Percentiles rank a stretch among this genome's conserved stretches.
Conservation (phyloP, 306 rosid species). For the Trifolium repens region DNA sequence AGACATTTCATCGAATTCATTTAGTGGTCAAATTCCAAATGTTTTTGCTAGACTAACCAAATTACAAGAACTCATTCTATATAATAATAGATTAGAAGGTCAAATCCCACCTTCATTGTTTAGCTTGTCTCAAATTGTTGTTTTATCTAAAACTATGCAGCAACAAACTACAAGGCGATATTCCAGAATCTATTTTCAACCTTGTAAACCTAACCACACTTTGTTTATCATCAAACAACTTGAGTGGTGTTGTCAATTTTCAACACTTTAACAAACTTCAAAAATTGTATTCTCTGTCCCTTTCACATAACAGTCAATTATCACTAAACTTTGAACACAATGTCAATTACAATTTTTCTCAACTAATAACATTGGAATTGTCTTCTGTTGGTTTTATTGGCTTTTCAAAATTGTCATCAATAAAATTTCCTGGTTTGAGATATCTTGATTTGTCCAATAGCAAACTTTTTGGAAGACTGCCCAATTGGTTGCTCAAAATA, state of each 20-base stretch:
- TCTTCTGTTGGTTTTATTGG: not conserved
- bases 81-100: not conserved
- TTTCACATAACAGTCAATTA: not conserved
- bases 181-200: not conserved
- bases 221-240: not conserved
- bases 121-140: not conserved
- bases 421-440: not conserved
- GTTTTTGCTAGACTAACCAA: not conserved
- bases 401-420: not conserved
- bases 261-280: not conserved
- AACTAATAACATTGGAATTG: not conserved
- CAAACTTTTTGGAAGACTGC: not conserved
- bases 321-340: not conserved
- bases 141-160: not conserved
- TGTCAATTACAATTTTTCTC: conserved; percentile 8
- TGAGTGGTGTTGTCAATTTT: not conserved
- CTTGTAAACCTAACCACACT: not conserved
- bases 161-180: conserved; percentile 6
- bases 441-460: not conserved
- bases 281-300: not conserved
- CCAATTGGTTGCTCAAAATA: conserved; percentile 7
- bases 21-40: not conserved
- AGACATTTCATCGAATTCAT: not conserved
- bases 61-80: not conserved
- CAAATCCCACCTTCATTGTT: not conserved